Evolutionary conservation across 164 flowering plant genomes (phyloP).

Genomic region (Pachysandra terminalis): DNA sequence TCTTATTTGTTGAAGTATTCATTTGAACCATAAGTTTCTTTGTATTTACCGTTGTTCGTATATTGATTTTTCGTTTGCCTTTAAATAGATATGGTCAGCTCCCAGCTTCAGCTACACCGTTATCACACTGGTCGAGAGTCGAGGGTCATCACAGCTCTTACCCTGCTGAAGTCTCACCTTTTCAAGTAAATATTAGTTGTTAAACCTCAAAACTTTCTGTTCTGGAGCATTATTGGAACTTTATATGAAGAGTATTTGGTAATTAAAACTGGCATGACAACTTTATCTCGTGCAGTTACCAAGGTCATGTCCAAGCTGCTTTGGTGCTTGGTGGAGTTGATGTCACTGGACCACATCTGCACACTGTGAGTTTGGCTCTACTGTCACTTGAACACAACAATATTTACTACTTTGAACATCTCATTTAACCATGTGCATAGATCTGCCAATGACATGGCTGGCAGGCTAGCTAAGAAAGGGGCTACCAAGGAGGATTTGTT

Average conservation of each 20-base stretch:
- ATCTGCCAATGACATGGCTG: too few relatives aligned
- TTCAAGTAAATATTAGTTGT: constrained; percentile 46
- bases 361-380: constrained; percentile 70
- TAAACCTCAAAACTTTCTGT: neutral
- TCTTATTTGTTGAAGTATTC: neutral
- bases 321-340: constrained; percentile 99
- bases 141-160: constrained; percentile 83
- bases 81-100: constrained; percentile 82
- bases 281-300: constrained; percentile 48
- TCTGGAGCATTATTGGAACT: neutral
- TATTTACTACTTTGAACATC: too few relatives aligned
- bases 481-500: too few relatives aligned
- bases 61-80: neutral
- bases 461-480: too few relatives aligned
- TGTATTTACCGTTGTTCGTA: neutral
- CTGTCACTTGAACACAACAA: too few relatives aligned
- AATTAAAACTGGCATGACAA: neutral
- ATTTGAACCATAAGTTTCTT: neutral
- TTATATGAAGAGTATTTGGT: neutral
- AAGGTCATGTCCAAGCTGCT: constrained; percentile 91
- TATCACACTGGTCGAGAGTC: constrained; percentile 90
- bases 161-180: constrained; percentile 85
- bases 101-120: constrained; percentile 85
- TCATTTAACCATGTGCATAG: too few relatives aligned
- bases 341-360: constrained; percentile 93